Evolutionary conservation across 148 eudicot genomes (phyloP), one percentile per base, ranked within the genome.

Genomic region (Suaeda aralocaspica): DNA sequence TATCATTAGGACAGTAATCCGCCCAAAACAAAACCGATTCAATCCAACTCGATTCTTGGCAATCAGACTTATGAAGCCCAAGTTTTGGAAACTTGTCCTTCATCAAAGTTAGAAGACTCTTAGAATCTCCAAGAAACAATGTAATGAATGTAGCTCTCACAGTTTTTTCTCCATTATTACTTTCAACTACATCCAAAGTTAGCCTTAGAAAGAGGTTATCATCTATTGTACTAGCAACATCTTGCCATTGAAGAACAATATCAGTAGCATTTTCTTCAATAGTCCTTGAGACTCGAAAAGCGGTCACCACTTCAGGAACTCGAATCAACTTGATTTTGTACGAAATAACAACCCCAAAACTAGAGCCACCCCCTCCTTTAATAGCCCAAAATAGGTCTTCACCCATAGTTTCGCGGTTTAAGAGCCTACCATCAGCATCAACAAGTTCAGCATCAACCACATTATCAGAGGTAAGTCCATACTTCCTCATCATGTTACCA

Each of bases 311-410:
- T 51, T 52, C 50, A 15, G 68, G 75, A 4, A 72, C 68, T 11
- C 68, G 56, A 62, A 62, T 52, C 39, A 72, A 26, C 52, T 72
- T 72, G 14, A 72, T 52, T 51, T 63, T 72, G 21, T 50, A 72
- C 5, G 75, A 72, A 50, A 72, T 9, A 13, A 72, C 62, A 50
- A 72, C 75, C n/a, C 75, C 60, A 26, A 72, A 62, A 36, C 61
- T 72, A 36, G 61, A 67, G 49, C 75, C 75, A 1, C 75, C 75
- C 1, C 68, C 75, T 1, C 75, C 68, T 50, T 61, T 16, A 1
- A 72, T 72, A 24, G 75, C 75, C 75, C 75, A 72, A 62, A 72
- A 72, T 22, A 72, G 22, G 28, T 62, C 68, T 25, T 72, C 75
- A 24, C 75, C 75, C 75, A 72, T 72, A 16, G 50, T 21, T 6